A percentile compares a stretch with the other conserved stretches of the same genome.
phyloP scores from a whole-genome alignment of 805 yeast species.

The Ogataea thermomethanolica region DNA sequence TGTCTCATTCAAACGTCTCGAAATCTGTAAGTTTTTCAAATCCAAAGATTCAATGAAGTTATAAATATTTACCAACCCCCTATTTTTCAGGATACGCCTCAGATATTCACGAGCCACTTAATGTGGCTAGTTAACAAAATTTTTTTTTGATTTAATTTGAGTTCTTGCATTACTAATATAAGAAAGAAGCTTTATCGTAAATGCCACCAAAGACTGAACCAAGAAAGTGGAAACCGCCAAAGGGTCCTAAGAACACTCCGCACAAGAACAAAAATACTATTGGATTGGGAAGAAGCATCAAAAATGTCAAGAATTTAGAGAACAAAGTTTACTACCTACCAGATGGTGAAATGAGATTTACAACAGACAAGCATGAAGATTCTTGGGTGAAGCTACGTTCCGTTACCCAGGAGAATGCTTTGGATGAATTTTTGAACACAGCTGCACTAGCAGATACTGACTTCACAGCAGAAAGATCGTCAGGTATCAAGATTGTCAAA shows the following conservation, averaged over 20 bases:
- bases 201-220: slow-evolving; percentile 45
- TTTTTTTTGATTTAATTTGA: slow-evolving; percentile 2
- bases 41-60: not conserved
- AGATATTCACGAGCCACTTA: not conserved
- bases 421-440: slow-evolving; percentile 91
- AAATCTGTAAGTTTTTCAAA: not conserved
- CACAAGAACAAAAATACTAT: slow-evolving; percentile 79
- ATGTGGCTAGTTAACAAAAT: slow-evolving; percentile 5
- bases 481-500: slow-evolving; percentile 79
- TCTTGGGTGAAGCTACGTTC: slow-evolving; percentile 88
- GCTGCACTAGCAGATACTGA: slow-evolving; percentile 96
- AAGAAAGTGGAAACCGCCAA: slow-evolving; percentile 83
- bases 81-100: slow-evolving; percentile 4
- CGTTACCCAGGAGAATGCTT: slow-evolving; percentile 88
- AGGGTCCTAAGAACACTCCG: slow-evolving; percentile 88
- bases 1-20: not conserved
- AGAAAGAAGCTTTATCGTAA: not conserved
- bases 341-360: slow-evolving; percentile 85
- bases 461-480: slow-evolving; percentile 85
- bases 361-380: slow-evolving; percentile 81
- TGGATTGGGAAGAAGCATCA: slow-evolving; percentile 83
- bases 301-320: slow-evolving; percentile 66
- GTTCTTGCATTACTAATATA: not conserved
- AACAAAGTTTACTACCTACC: slow-evolving; percentile 70
- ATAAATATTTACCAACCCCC: not conserved